Evolutionary conservation across 176 grass and related monocot species (phyloP).

Genomic region (Eremochloa ophiuroides): DNA sequence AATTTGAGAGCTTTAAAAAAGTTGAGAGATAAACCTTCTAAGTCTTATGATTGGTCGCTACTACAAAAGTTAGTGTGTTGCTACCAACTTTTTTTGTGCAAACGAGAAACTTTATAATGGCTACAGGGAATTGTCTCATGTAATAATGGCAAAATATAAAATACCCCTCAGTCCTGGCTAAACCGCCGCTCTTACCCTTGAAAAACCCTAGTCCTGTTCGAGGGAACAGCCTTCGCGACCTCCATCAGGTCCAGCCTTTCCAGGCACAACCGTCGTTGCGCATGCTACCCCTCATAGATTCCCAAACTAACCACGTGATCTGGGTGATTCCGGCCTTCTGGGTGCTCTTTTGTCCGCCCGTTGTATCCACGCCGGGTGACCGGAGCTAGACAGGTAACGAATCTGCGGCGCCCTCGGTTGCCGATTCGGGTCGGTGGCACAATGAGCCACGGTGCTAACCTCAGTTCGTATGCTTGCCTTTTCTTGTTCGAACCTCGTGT

Average conservation of each 20-base stretch:
- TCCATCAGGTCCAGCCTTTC: background rate
- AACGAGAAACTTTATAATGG: too few relatives aligned
- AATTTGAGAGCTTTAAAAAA: too few relatives aligned
- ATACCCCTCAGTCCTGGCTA: too few relatives aligned
- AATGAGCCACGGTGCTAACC: conserved; percentile 25
- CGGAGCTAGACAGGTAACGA: conserved; percentile 17
- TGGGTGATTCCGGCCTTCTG: background rate
- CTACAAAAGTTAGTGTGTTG: too few relatives aligned
- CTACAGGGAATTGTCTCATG: too few relatives aligned
- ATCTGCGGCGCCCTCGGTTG: background rate
- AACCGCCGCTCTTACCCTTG: background rate
- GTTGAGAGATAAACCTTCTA: too few relatives aligned
- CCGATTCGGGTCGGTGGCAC: background rate
- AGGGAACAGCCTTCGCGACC: background rate
- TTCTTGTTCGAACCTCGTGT: background rate
- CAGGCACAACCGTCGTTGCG: background rate
- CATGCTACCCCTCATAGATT: background rate
- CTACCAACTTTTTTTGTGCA: too few relatives aligned
- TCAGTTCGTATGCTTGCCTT: background rate
- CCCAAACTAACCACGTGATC: background rate
- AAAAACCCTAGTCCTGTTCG: background rate
- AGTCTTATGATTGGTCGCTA: too few relatives aligned
- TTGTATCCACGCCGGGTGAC: background rate
- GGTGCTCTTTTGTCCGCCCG: background rate
- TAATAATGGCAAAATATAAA: too few relatives aligned